Evolutionary conservation across 2,329 filamentous ascomycete genomes (phyloP).

Genomic region (Fusarium lateritium): DNA sequence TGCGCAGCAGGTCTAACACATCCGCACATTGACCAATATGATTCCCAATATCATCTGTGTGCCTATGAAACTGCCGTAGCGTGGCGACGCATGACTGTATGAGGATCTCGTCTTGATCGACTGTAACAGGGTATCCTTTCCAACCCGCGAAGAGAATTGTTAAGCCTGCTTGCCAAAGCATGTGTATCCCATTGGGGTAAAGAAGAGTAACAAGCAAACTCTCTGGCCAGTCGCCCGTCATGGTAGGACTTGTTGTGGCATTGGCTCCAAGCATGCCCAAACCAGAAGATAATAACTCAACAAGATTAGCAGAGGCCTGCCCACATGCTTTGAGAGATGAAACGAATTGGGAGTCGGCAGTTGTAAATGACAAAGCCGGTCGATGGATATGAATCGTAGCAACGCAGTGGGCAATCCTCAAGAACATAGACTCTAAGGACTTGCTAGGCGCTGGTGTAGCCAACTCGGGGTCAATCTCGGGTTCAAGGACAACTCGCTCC

Average conservation of each 20-base stretch:
- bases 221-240: not conserved
- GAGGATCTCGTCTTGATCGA: constrained; percentile 25
- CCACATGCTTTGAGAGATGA: constrained; percentile 38
- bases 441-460: not conserved
- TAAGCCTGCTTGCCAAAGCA: constrained; percentile 48
- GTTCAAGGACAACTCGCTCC: constrained; percentile 27
- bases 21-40: constrained; percentile 40
- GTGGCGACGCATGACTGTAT: constrained; percentile 34
- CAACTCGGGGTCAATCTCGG: constrained; percentile 20
- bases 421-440: constrained; percentile 22
- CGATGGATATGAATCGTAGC: constrained; percentile 47
- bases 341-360: constrained; percentile 39
- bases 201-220: constrained; percentile 27
- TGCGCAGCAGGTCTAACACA: constrained; percentile 38
- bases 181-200: constrained; percentile 47
- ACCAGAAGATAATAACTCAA: constrained; percentile 3
- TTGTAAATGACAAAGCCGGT: constrained; percentile 46
- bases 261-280: not conserved
- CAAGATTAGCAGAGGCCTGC: constrained; percentile 15
- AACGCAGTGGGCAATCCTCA: constrained; percentile 36
- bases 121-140: constrained; percentile 36
- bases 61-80: constrained; percentile 17
- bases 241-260: not conserved
- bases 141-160: constrained; percentile 45
- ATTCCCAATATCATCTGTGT: constrained; percentile 28